Base-by-base conservation (phyloP, 2,329 filamentous ascomycete species). In the Tolypocladium amazonense region DNA sequence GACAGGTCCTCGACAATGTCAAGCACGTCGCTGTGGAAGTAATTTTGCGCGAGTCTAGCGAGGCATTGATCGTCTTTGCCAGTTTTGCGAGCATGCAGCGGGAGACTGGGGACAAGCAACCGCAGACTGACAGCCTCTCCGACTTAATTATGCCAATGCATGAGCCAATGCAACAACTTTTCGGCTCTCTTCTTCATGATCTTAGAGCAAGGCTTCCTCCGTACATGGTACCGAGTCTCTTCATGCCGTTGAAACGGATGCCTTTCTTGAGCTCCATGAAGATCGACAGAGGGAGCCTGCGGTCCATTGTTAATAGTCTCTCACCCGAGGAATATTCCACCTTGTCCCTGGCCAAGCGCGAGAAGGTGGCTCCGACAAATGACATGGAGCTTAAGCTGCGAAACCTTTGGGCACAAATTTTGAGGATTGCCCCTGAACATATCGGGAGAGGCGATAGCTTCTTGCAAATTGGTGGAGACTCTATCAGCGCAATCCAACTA, bases 381-480 rank as follows among this genome's bases (percentile, higher is more conserved):
- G 30, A 14, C 6, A 41, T 39, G 14, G 55, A 56, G 7, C 14
- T n/a, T 7, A 20, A 8, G 18, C 20, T 56, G 12, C 55, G 37
- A 41, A 64, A 68, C 7, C 67, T 79, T 33, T 83, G 81, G 79
- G 71, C 75, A 23, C 69, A 70, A 4, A 72, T 79, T 2, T 67
- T 82, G 30, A 66, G 64, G 2, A 68, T 79, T 1, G 60, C 66
- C 0, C 68, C 76, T 47, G 72, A 76, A 6, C 68, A 27, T 1
- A 60, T 63, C 11, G 58, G 58, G 14, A n/a, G 55, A 20, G 56
- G 62, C 23, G 56, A 57, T 30, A 59, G 45, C 53, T 62, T 64
- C 57, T 61, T 64, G 39, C 23, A 52, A 9, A 37, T 61, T 0
- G 81, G 81, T 1, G 81, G 81, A 25, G 80, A 83, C 67, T 84